Percentiles rank a stretch among this genome's conserved stretches.
Evolutionary conservation across 306 rosid genomes (phyloP).

Genomic region (Fagus sylvatica): DNA sequence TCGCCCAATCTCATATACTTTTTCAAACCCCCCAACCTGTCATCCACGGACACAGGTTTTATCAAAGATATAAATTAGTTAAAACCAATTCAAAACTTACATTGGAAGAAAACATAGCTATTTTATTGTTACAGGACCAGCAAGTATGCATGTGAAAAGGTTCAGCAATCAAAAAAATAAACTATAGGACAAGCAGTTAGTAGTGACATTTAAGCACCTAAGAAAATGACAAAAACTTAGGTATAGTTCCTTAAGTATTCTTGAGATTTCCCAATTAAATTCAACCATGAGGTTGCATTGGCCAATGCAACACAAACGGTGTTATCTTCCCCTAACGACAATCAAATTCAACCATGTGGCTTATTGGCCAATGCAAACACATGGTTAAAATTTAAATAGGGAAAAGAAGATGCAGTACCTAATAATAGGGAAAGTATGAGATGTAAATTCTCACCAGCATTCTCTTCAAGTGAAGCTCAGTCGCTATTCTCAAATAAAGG

Average conservation of each 20-base stretch:
- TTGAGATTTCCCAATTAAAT: too few relatives aligned
- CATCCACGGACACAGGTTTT: slow-evolving; percentile 26
- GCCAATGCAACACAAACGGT: too few relatives aligned
- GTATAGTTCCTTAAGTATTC: too few relatives aligned
- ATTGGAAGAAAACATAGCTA: slow-evolving; percentile 4
- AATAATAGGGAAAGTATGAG: too few relatives aligned
- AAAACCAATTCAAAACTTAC: slow-evolving; percentile 20
- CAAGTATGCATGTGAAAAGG: neutral
- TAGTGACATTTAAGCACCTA: neutral
- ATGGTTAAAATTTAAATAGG: too few relatives aligned
- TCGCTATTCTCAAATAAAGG: slow-evolving; percentile 92
- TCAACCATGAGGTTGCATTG: too few relatives aligned
- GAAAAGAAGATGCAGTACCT: too few relatives aligned
- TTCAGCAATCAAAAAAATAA: neutral
- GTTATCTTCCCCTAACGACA: too few relatives aligned
- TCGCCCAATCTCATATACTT: slow-evolving; percentile 93
- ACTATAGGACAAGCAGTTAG: neutral
- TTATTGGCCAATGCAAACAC: too few relatives aligned
- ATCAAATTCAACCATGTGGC: too few relatives aligned
- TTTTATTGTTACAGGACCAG: neutral
- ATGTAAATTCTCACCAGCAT: slow-evolving; percentile 76
- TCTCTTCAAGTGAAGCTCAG: slow-evolving; percentile 95
- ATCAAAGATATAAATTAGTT: slow-evolving; percentile 10
- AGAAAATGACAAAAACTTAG: neutral
- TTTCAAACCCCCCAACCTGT: slow-evolving; percentile 98